Base-by-base conservation (phyloP, 2,329 filamentous ascomycete species). In the Xylariaceae sp. region DNA sequence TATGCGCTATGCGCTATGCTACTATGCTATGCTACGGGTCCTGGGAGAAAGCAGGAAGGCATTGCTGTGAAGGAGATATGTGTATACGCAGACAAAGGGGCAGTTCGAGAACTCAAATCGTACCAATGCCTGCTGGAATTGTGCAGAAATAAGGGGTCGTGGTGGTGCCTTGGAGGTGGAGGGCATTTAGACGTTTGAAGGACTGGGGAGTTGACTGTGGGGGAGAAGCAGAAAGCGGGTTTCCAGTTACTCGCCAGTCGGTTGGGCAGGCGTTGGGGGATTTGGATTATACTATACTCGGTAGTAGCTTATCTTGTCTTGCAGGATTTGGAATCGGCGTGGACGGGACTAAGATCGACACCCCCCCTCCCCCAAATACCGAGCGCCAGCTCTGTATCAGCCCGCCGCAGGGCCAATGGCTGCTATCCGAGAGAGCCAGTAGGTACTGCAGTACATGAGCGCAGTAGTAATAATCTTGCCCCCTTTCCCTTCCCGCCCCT, bases 291-390 rank as follows among this genome's bases (percentile, higher is more conserved):
- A n/a, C n/a, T 33, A 36, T 3, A 27, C 26, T 42, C 35, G 18
- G 50, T 43, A 30, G 37, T 27, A 39, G n/a, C n/a, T 5, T 27
- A 9, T 9, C 11, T 13, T 20, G 33, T 30, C 30, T 18, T 40
- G 16, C 2, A 24, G 6, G 43, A 56, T 56, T 56, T 56, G 53
- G 49, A 56, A 56, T 56, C 53, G 21, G 1, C 21, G 8, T n/a
- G n/a, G n/a, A 9, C 23, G 5, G 16, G 49, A 29, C 36, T 18
- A 33, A 35, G 46, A 47, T 32, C 24, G 30, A 11, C 43, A 24
- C 21, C 37, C 29, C 44, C 23, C 51, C n/a, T n/a, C n/a, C n/a
- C n/a, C n/a, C n/a, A n/a, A n/a, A n/a, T n/a, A n/a, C n/a, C n/a
- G n/a, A n/a, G n/a, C n/a, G n/a, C n/a, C n/a, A n/a, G n/a, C n/a